A percentile compares a stretch with the other conserved stretches of the same genome.
These are phyloP conservation scores for Mucor velutinosus DNA, from an alignment of 371 early-diverging fungal species.

Conservation along the genomic window DNA sequence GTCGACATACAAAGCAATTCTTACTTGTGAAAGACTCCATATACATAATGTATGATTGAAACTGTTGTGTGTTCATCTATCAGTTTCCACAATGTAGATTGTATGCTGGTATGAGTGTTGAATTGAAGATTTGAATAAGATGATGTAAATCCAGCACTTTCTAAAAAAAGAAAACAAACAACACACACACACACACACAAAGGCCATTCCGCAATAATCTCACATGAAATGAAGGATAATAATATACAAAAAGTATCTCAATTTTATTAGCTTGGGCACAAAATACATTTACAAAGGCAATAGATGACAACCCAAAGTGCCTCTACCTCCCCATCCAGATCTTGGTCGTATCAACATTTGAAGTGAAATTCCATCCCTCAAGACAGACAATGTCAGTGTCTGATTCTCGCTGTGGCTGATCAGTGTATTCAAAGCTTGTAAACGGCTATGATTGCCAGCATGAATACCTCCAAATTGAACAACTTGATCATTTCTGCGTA, in stretches of 20 bases:
- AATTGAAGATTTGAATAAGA: neutral
- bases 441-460: slow-evolving; percentile 43
- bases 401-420: slow-evolving; percentile 61
- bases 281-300: slow-evolving; percentile 22
- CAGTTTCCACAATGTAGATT: too few species aligned
- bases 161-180: neutral
- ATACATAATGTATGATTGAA: too few species aligned
- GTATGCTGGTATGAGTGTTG: neutral
- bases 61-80: neutral
- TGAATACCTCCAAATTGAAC: slow-evolving; percentile 62
- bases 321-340: slow-evolving; percentile 75
- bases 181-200: neutral
- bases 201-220: neutral
- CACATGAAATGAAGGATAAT: neutral
- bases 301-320: slow-evolving; percentile 72
- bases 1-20: neutral
- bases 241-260: neutral
- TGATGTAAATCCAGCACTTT: too few species aligned
- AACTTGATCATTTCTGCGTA: slow-evolving; percentile 66
- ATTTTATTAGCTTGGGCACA: neutral
- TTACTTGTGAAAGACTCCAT: too few species aligned
- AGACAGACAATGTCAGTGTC: slow-evolving; percentile 48
- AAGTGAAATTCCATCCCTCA: slow-evolving; percentile 36
- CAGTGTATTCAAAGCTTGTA: slow-evolving; percentile 55
- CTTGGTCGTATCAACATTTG: slow-evolving; percentile 58